A percentile compares a stretch with the other conserved stretches of the same genome.
Evolutionary conservation across 495 filamentous ascomycete species (phyloP).

Genomic region (Rhizodiscina lignyota): DNA sequence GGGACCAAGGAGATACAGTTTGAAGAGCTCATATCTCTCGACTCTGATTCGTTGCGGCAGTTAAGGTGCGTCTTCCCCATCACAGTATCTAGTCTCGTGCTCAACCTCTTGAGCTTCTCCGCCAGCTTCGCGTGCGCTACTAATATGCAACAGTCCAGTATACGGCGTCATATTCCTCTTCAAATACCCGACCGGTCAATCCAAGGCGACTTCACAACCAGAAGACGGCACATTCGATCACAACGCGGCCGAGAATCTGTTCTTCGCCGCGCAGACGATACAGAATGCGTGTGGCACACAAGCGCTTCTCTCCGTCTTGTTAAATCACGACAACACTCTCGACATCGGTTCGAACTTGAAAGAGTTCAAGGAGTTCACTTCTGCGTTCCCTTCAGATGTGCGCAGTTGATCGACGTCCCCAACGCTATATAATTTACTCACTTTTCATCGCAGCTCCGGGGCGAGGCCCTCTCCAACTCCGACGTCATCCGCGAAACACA

Average conservation of each 20-base stretch:
- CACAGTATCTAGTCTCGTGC: not conserved
- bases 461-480: slow-evolving; percentile 49
- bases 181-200: slow-evolving; percentile 73
- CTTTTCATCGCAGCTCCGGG: slow-evolving; percentile 27
- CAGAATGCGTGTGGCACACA: slow-evolving; percentile 99
- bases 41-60: slow-evolving; percentile 60
- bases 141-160: slow-evolving; percentile 38
- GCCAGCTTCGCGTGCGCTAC: slow-evolving; percentile 1
- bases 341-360: slow-evolving; percentile 44
- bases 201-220: slow-evolving; percentile 39
- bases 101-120: not conserved
- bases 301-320: slow-evolving; percentile 77
- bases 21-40: slow-evolving; percentile 86
- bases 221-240: slow-evolving; percentile 66
- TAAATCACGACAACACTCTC: slow-evolving; percentile 57
- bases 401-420: slow-evolving; percentile 1
- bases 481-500: slow-evolving; percentile 83
- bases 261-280: slow-evolving; percentile 96
- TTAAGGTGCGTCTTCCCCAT: slow-evolving; percentile 21
- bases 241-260: slow-evolving; percentile 54
- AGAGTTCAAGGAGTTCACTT: slow-evolving; percentile 84
- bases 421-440: not conserved
- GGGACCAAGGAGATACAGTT: slow-evolving; percentile 90
- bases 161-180: slow-evolving; percentile 99
- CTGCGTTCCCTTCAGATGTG: slow-evolving; percentile 67